These are phyloP conservation scores for Theobroma cacao DNA, from an alignment of 345 rosid genomes.

Conservation along the genomic window DNA sequence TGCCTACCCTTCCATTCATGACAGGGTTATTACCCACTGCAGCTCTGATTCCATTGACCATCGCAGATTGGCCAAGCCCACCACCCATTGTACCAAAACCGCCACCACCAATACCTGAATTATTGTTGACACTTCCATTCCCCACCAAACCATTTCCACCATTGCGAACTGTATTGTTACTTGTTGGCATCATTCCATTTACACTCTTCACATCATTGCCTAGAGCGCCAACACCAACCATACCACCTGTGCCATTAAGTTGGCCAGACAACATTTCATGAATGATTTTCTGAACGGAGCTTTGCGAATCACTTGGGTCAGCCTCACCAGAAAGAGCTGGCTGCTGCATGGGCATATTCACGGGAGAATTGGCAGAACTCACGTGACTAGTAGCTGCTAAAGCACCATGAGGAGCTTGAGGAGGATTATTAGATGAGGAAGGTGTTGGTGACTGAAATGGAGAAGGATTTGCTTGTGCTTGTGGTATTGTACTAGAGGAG, in stretches of 20 bases:
- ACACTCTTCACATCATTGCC: constrained; percentile 56
- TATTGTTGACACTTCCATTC: constrained; percentile 45
- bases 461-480: constrained; percentile 56
- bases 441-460: constrained; percentile 76
- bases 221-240: constrained; percentile 54
- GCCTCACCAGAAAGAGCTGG: constrained; percentile 51
- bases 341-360: constrained; percentile 55
- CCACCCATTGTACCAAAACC: constrained; percentile 52
- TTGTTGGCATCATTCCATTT: constrained; percentile 47
- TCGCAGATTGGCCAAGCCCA: constrained; percentile 56
- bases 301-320: constrained; percentile 64
- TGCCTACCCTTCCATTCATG: constrained; percentile 72
- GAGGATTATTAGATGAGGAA: constrained; percentile 54
- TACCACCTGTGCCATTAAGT: constrained; percentile 44
- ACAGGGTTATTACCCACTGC: constrained; percentile 53
- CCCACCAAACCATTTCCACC: constrained; percentile 47
- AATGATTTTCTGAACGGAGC: constrained; percentile 84
- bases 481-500: constrained; percentile 69
- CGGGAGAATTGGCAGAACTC: constrained; percentile 57
- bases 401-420: constrained; percentile 52
- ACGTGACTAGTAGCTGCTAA: constrained; percentile 52
- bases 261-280: constrained; percentile 74
- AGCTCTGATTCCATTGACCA: constrained; percentile 65
- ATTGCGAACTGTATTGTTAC: constrained; percentile 42
- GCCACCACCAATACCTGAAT: constrained; percentile 38